Conservation (phyloP, 768 basidiomycete genomes). For the Nevesoporus exiguus region DNA sequence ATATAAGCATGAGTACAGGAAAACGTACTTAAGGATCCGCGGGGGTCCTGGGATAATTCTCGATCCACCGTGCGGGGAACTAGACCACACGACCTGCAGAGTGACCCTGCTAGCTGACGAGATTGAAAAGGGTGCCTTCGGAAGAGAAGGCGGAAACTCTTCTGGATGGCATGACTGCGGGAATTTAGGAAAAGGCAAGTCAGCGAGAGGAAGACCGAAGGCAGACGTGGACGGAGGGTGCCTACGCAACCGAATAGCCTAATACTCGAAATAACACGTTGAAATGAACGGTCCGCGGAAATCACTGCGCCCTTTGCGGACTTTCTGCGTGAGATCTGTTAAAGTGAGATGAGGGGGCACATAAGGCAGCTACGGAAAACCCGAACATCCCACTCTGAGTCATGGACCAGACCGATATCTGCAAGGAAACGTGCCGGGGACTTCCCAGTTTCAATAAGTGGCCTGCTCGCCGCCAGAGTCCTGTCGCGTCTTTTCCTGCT, state of each 20-base stretch:
- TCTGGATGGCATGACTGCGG: slow-evolving; percentile 13
- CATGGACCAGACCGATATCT: not conserved
- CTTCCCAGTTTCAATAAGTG: not conserved
- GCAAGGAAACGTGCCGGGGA: not conserved
- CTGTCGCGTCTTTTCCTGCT: not conserved
- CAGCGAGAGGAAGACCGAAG: slow-evolving; percentile 13
- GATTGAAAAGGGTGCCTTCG: slow-evolving; percentile 11
- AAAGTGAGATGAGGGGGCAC: slow-evolving; percentile 11
- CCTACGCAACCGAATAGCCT: slow-evolving; percentile 23
- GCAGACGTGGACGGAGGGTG: slow-evolving; percentile 10
- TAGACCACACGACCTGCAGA: slow-evolving; percentile 14
- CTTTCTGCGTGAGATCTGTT: slow-evolving; percentile 23
- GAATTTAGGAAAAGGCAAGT: slow-evolving; percentile 13
- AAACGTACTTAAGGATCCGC: slow-evolving; percentile 28
- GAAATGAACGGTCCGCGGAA: slow-evolving; percentile 29
- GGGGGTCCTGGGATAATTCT: slow-evolving; percentile 28
- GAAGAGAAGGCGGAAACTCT: slow-evolving; percentile 6
- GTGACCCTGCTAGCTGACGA: not conserved
- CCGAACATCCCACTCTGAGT: not conserved
- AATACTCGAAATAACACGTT: slow-evolving; percentile 24
- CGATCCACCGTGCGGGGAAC: slow-evolving; percentile 30
- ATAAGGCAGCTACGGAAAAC: not conserved
- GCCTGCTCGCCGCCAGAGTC: not conserved
- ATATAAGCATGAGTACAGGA: slow-evolving; percentile 24
- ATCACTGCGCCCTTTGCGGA: slow-evolving; percentile 27